Evolutionary conservation across 1,139 yeast genomes (phyloP), one percentile per base, ranked within the genome.

Genomic region (Yamadazyma atlantica): DNA sequence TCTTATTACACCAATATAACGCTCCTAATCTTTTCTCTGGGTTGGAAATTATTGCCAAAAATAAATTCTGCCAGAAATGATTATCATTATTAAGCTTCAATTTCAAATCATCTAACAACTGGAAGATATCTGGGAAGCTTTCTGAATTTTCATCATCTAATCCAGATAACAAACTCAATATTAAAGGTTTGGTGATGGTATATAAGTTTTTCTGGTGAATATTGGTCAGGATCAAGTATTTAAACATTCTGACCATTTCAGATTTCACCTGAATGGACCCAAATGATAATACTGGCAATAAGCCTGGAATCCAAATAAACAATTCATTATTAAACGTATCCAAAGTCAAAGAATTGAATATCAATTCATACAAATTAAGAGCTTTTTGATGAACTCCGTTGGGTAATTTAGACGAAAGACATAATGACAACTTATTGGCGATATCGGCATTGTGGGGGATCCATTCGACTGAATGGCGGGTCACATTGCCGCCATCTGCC

Each of bases 301-400:
- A 58, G 0, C 97, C 97, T 0, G 97, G 96, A 2, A 90, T 67
- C 97, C 98, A 92, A 2, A 84, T 60, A 25, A 73, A 68, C 10
- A 82, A 62, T 37, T 76, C 75, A 4, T 63, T 48, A 35, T 82
- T 78, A 33, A 85, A 60, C 1, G 72, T 56, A 2, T 73, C 76
- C 0, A 57, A 50, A 0, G 84, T 78, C 21, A 90, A 62, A 17
- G 80, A 73, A 28, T 71, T 73, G 60, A 92, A 87, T 3, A 90
- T 78, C 38, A 71, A 66, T 29, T 78, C 80, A 56, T 90, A 92
- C 0, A 90, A 77, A 43, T 82, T 88, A 32, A 92, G 64, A 0
- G 97, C 75, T 57, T 88, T 90, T 50, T 85, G 87, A 56, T 94
- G 98, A 1, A 94, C 98, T 5, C 98, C 98, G 39, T 95, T 86